These are phyloP conservation scores for Phytopythium delawarense DNA, from an alignment of 352 stramenopile species.

Conservation along the genomic window DNA sequence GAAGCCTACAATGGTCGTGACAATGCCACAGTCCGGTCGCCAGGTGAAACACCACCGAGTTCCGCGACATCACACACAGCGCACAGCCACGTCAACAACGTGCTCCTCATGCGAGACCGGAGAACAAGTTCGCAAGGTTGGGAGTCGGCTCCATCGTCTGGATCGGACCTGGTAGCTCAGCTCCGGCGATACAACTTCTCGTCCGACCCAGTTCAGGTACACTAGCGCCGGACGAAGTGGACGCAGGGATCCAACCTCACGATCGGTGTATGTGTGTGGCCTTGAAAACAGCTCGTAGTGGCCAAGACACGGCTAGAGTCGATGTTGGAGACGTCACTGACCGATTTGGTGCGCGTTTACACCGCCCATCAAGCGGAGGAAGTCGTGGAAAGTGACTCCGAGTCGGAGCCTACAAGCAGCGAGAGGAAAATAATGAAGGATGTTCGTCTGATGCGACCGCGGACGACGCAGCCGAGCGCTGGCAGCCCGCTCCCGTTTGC, in stretches of 20 bases:
- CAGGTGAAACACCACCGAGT: neutral
- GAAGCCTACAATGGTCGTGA: slow-evolving; percentile 9
- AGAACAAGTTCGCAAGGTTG: slow-evolving; percentile 14
- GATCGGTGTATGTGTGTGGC: neutral
- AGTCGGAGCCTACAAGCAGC: neutral
- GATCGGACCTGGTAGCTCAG: slow-evolving; percentile 7
- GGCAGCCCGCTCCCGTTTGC: slow-evolving; percentile 13
- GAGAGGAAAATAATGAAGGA: no score
- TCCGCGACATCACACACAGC: slow-evolving; percentile 3
- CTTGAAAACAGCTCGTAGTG: slow-evolving; percentile 14
- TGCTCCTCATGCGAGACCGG: slow-evolving; percentile 53
- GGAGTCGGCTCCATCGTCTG: slow-evolving; percentile 2
- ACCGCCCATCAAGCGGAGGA: slow-evolving; percentile 5
- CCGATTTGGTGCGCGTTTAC: slow-evolving; percentile 25
- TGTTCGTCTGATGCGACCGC: slow-evolving; percentile 12
- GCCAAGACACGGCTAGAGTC: slow-evolving; percentile 32
- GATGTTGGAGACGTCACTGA: slow-evolving; percentile 22
- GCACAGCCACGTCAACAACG: slow-evolving; percentile 52
- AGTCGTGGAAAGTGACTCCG: neutral
- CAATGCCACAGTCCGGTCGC: slow-evolving; percentile 3
- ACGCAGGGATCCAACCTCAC: neutral
- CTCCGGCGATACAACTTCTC: slow-evolving; percentile 48
- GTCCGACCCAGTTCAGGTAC: slow-evolving; percentile 35
- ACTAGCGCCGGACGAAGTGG: neutral
- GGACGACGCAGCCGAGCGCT: neutral